These are phyloP conservation scores for Mrakia blollopis DNA, from an alignment of 768 basidiomycete species.

Conservation along the genomic window DNA sequence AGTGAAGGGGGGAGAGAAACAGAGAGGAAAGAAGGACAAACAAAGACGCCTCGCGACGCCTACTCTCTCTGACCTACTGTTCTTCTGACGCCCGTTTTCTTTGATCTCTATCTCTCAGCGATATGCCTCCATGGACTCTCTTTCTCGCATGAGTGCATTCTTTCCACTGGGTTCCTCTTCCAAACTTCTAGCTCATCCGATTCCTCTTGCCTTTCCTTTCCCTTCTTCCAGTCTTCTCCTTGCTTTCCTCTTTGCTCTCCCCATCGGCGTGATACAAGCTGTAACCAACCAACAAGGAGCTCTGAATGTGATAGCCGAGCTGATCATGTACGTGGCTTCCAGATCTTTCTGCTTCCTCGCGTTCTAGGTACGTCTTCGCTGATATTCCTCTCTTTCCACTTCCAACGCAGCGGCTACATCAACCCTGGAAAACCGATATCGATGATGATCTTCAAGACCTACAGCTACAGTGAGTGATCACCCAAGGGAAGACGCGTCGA, in stretches of 20 bases:
- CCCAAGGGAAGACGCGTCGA: background rate
- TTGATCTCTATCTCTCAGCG: background rate
- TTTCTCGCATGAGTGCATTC: conserved; percentile 16
- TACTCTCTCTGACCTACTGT: no score
- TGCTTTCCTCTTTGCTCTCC: conserved; percentile 28
- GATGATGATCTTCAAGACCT: conserved; percentile 34
- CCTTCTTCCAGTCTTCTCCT: background rate
- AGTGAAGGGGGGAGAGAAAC: no score
- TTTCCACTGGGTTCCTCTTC: no score
- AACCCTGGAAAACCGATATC: conserved; percentile 24
- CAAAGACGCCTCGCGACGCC: no score
- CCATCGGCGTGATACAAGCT: conserved; percentile 30
- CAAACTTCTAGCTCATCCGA: no score
- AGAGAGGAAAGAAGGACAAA: no score
- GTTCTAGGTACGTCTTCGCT: no score
- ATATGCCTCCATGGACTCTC: conserved; percentile 30
- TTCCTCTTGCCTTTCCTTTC: no score
- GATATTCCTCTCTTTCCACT: no score
- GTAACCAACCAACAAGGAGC: conserved; percentile 31
- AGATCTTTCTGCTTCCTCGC: no score
- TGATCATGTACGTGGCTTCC: conserved; percentile 16
- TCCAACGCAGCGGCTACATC: conserved; percentile 23
- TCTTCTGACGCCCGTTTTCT: background rate
- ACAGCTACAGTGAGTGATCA: conserved; percentile 20
- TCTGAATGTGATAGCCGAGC: conserved; percentile 28